phyloP scores from a whole-genome alignment of 257 asterid species.

The Mitragyna speciosa region DNA sequence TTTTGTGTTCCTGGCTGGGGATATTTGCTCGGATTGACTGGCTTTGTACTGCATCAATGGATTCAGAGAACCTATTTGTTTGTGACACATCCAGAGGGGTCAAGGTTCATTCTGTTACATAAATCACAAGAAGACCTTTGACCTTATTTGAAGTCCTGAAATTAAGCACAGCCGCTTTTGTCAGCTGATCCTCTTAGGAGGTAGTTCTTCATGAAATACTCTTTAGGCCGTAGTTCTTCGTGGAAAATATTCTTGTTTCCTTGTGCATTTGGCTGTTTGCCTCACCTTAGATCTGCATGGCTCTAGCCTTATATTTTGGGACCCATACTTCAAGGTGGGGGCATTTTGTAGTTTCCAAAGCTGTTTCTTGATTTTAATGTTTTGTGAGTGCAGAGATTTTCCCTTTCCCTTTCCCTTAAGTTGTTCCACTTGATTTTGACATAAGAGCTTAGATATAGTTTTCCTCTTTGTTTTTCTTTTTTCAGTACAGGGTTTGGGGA shows the following conservation, averaged over 20 bases:
- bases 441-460: neutral
- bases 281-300: neutral
- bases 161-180: neutral
- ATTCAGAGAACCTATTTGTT: slow-evolving; percentile 75
- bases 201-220: neutral
- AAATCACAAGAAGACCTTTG: slow-evolving; percentile 3
- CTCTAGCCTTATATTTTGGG: neutral
- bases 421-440: neutral
- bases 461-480: neutral
- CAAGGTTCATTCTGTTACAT: slow-evolving; percentile 65
- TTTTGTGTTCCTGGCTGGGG: slow-evolving; percentile 17
- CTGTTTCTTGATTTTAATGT: neutral
- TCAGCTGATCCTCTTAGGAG: neutral
- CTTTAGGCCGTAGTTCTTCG: neutral
- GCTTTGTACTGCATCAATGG: slow-evolving; percentile 83
- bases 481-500: neutral
- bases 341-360: neutral
- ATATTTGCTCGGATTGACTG: slow-evolving; percentile 67
- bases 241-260: neutral
- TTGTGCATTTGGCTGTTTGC: neutral
- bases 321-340: neutral
- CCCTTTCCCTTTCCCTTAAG: neutral
- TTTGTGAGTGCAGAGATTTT: neutral
- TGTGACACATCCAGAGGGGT: slow-evolving; percentile 88
- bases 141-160: neutral